Conservation (phyloP, 805 yeast genomes). For the Zygotorulaspora chibaensis region DNA sequence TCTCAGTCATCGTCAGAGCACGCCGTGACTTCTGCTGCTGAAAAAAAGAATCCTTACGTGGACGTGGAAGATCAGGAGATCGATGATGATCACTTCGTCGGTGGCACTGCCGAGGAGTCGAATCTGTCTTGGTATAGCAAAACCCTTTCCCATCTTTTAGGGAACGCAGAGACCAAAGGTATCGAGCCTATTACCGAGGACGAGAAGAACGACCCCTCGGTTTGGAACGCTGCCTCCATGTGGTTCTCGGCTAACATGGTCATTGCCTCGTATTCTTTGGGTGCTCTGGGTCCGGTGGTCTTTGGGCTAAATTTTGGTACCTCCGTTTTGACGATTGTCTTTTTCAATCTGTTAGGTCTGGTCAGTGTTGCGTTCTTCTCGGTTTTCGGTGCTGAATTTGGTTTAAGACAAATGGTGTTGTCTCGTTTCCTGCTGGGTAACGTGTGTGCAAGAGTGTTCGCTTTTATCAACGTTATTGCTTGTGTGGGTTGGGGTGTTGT, state of each 20-base stretch:
- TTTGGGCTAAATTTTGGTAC: constrained; percentile 73
- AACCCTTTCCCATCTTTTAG: constrained; percentile 17
- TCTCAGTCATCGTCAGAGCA: constrained; percentile 8
- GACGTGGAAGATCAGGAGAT: constrained; percentile 6
- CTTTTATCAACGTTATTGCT: constrained; percentile 71
- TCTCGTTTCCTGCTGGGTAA: constrained; percentile 77
- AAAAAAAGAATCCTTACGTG: constrained; percentile 8
- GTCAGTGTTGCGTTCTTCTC: constrained; percentile 79
- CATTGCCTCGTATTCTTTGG: constrained; percentile 75
- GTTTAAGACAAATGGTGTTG: constrained; percentile 81
- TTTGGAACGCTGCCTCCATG: constrained; percentile 73
- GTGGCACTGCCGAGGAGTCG: constrained; percentile 17
- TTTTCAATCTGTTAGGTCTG: constrained; percentile 70
- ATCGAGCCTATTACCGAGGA: constrained; percentile 75
- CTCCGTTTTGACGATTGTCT: constrained; percentile 58
- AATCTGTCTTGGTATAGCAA: constrained; percentile 21
- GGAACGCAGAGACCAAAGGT: constrained; percentile 63
- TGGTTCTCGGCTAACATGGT: constrained; percentile 90
- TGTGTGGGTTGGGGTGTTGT: constrained; percentile 96
- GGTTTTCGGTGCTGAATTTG: constrained; percentile 76
- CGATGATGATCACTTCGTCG: constrained; percentile 9
- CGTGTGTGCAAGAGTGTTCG: constrained; percentile 67
- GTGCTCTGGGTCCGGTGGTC: constrained; percentile 61
- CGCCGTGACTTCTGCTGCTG: constrained; percentile 1
- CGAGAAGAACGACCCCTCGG: constrained; percentile 63